A percentile compares a stretch with the other conserved stretches of the same genome.
Conservation (phyloP, 2,329 filamentous ascomycete genomes). For the Phaeophleospora eucalypticola region DNA sequence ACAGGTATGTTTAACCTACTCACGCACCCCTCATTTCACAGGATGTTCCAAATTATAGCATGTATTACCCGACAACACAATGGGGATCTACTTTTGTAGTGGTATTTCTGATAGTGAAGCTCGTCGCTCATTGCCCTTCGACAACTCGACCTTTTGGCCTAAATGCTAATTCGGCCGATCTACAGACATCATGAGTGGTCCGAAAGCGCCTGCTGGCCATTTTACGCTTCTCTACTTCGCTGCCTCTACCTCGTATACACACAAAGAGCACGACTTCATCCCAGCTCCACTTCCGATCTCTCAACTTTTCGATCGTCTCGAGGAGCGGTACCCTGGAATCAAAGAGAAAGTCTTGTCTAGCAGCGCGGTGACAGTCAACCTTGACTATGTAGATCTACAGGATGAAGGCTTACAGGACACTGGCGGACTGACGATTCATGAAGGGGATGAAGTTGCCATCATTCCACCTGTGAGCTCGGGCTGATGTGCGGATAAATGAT, state of each 20-base stretch:
- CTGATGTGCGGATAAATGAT: constrained; percentile 37
- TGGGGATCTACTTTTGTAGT: constrained; percentile 2
- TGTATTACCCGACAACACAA: constrained; percentile 45
- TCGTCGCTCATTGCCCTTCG: no score
- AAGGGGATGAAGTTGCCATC: constrained; percentile 79
- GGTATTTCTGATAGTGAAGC: not conserved
- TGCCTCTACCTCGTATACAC: constrained; percentile 65
- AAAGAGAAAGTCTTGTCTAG: constrained; percentile 63
- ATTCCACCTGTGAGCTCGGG: constrained; percentile 87
- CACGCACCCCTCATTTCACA: constrained; percentile 21
- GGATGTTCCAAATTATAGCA: constrained; percentile 37
- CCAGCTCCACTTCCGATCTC: constrained; percentile 61
- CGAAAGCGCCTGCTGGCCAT: constrained; percentile 56
- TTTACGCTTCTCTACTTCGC: constrained; percentile 84
- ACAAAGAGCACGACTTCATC: constrained; percentile 62
- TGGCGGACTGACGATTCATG: constrained; percentile 53
- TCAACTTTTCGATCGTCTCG: constrained; percentile 63
- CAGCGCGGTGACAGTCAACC: constrained; percentile 73
- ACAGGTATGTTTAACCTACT: not conserved
- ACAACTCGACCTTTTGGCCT: not conserved
- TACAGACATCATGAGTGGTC: constrained; percentile 32
- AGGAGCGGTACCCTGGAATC: constrained; percentile 67
- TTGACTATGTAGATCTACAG: constrained; percentile 72
- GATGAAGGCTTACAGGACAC: constrained; percentile 42
- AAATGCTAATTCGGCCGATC: not conserved